Evolutionary conservation across 2,329 filamentous ascomycete genomes (phyloP), one percentile per base, ranked within the genome.

Genomic region (Aspergillus caelatus): DNA sequence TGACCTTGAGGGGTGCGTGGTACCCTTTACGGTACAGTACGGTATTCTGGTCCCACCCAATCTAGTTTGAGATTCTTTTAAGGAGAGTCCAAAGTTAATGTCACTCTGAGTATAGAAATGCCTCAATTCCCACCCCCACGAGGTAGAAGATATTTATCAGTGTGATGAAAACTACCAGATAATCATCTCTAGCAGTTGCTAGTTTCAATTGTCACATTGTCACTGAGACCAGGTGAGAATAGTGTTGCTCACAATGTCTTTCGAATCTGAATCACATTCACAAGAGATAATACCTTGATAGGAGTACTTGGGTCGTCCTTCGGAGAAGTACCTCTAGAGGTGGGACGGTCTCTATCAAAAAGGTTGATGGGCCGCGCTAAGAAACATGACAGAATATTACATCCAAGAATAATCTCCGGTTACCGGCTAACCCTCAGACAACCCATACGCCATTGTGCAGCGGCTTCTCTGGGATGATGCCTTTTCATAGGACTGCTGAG

Each of bases 361-460:
- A 63, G 46, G 54, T 63, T 65, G 61, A 61, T 54, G 65, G 60
- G 63, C 65, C 61, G 65, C 65, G 65, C 63, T 67, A 67, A 62
- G 45, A 60, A 21, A 62, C 21, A 52, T 41, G 21, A 62, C 41
- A 61, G 30, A 26, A 39, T 10, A 54, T 54, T 54, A 45, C 60
- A 57, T 32, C 48, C 55, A 52, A 45, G 32, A 45, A 56, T 48
- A 62, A 61, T 66, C 55, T 62, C 65, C 65, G 65, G 62, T 61
- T 64, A 56, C 62, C 60, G 57, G 57, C 53, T 48, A n/a, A 43
- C 30, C 28, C 39, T 14, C 41, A 58, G 43, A n/a, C 32, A 39
- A 39, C 48, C 57, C 65, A 65, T 64, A 67, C 67, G 65, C 67
- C 61, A 65, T 65, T 62, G 61, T 68, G 67, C 65, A 68, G 62